Evolutionary conservation across 257 asterid genomes (phyloP), one percentile per base, ranked within the genome.

Genomic region (Primulina eburnea): DNA sequence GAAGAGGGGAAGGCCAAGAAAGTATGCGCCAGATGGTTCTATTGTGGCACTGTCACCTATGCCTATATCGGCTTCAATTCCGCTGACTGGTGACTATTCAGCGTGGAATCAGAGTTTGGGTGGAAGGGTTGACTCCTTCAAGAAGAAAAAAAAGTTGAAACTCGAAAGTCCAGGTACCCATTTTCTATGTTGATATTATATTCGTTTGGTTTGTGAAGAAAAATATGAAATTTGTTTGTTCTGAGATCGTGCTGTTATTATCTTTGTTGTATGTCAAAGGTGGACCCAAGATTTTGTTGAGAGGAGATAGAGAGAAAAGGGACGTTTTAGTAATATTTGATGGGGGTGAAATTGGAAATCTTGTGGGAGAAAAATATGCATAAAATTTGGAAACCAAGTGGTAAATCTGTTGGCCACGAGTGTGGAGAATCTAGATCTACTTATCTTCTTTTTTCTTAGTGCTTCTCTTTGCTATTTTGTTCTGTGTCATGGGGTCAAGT

Each of bases 1-100:
- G 85, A 93, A 82, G 60, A 87, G 96, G 80, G 97, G 99, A 5
- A 87, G 99, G 75, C 96, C 99, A 2, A 86, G 92, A 65, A 93
- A 89, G 82, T 93, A 88, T 50, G 89, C 82, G 61, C 77, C 73
- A 26, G 96, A 83, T 78, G 99, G 92, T 20, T 67, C 96, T 34
- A 61, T 69, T 2, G 69, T 75, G 67, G 88, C 99, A 79, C 80
- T 90, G 82, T 90, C 97, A 0, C 96, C 99, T 33, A 93, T 91
- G 97, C 99, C 99, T 5, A 89, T 93, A 62, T 93, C 99, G 9
- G 96, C 97, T 56, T 90, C 99, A 63, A 85, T 93, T 80, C 95
- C 99, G 21, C 83, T 93, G 38, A 28, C 95, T 2, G 95, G 96
- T 14, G 96, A 90, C 59, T 90, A 78, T 75, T 80, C 92, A 2